Base-by-base conservation (phyloP, 345 rosid species). In the Murraya paniculata region DNA sequence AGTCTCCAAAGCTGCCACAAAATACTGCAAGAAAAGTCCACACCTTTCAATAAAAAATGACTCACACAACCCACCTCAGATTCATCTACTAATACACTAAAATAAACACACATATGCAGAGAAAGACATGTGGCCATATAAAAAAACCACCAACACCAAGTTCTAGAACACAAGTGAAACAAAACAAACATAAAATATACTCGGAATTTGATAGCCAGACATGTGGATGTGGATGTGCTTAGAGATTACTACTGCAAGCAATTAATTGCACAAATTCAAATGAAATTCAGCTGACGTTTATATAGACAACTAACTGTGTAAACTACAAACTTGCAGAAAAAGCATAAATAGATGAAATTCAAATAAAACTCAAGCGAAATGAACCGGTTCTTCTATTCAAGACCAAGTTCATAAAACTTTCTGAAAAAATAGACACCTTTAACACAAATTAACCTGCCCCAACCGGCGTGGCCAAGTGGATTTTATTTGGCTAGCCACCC, bases 11-110 rank as follows among this genome's bases (percentile, higher is more conserved):
- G 83, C 81, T 36, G 81, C 84, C 86, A 68, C 75, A 64, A 80
- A 68, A 81, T 70, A 70, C 85, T 83, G 87, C 80, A 83, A 76
- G 81, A 83, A 68, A 75, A 84, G 77, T 78, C 84, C 89, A 82
- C 73, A 13, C 48, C 53, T 82, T 77, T 77, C 84, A 84, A 77
- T 86, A 79, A 79, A 56, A 64, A 75, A 73, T 24, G 74, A 76
- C 80, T 65, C 80, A 64, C 77, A 55, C 59, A 60, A 86, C 78
- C 77, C 80, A 81, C 64, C 86, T 77, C 80, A 78, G 59, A 41
- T 39, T 72, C 84, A 73, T 79, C 84, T 66, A 39, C 77, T 77
- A 60, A 33, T 25, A 73, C 59, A 14, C 57, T 27, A 30, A 45
- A 6, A 68, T 22, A 35, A 70, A 71, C 55, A 31, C 22, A 41